Evolutionary conservation across 768 basidiomycete genomes (phyloP), one percentile per base, ranked within the genome.

Genomic region (Tylopilus balloui): DNA sequence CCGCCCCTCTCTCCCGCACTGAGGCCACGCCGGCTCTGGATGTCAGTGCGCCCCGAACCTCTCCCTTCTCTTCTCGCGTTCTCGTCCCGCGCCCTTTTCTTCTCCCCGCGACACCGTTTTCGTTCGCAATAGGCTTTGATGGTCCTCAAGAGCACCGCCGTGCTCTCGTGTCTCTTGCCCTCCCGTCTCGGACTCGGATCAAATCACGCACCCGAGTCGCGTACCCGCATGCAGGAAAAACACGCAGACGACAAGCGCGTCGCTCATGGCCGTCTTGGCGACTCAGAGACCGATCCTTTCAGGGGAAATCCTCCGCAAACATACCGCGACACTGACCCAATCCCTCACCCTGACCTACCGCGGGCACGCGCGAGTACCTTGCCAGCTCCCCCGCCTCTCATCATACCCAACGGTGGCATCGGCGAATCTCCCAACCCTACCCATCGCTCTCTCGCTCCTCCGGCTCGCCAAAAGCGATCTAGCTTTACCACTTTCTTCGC

Each of bases 341-440:
- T 13, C 29, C 29, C 29, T 25, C 50, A 64, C 9, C 48, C 53
- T 5, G 28, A 36, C 43, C 20, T 21, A 6, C 10, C 27, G 0
- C 51, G 41, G 8, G 65, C 69, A 15, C 69, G 71, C 21, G 70
- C 75, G 6, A 69, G 42, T 29, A 59, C 43, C 7, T 44, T 42
- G 21, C 48, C 58, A 14, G 60, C 37, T 44, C 58, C 69, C 6
- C 67, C 74, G 9, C 71, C 76, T 0, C 77, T 74, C 55, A 66
- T 75, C 56, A 72, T 71, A 50, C 62, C 76, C 29, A 63, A 72
- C 5, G 83, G 81, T 25, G 85, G 81, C 21, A 76, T 88, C 19
- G 86, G 86, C 24, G 82, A 84, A 52, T 78, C 83, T 0, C 88
- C 87, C 4, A 66, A 53, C 25, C 63, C 60, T 14, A 0, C 54